Conservation (phyloP, 2,329 filamentous ascomycete species). For the Clonostachys rosea region DNA sequence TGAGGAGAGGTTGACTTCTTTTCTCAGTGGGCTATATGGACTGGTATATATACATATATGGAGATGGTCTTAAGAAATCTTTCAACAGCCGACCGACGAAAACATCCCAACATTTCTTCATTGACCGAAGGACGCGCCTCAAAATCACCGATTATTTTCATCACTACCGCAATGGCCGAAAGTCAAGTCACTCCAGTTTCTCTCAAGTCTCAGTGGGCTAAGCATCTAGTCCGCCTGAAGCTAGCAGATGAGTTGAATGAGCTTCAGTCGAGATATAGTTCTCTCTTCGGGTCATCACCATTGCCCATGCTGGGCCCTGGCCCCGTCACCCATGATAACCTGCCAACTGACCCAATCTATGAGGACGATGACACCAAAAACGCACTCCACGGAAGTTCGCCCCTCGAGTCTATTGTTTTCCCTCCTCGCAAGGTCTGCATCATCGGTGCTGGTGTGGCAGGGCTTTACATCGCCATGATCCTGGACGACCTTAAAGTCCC, state of each 20-base stretch:
- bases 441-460: conserved; percentile 26
- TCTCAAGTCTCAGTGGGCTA: neutral
- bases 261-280: neutral
- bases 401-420: conserved; percentile 3
- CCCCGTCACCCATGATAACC: neutral
- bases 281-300: neutral
- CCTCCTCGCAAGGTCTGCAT: conserved; percentile 17
- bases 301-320: neutral
- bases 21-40: too few species aligned
- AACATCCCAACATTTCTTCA: too few species aligned
- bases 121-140: too few species aligned
- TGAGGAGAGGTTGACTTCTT: too few species aligned
- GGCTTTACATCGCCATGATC: conserved; percentile 25
- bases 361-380: neutral
- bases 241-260: neutral
- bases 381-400: neutral
- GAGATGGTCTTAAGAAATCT: too few species aligned
- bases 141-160: too few species aligned
- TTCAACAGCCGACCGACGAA: too few species aligned
- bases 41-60: too few species aligned
- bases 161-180: too few species aligned
- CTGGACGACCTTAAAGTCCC: conserved; percentile 17
- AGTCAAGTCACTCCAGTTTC: too few species aligned
- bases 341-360: conserved; percentile 1
- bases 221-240: conserved; percentile 1